Evolutionary conservation across 306 rosid species (phyloP).

Genomic region (Dryas octopetala): DNA sequence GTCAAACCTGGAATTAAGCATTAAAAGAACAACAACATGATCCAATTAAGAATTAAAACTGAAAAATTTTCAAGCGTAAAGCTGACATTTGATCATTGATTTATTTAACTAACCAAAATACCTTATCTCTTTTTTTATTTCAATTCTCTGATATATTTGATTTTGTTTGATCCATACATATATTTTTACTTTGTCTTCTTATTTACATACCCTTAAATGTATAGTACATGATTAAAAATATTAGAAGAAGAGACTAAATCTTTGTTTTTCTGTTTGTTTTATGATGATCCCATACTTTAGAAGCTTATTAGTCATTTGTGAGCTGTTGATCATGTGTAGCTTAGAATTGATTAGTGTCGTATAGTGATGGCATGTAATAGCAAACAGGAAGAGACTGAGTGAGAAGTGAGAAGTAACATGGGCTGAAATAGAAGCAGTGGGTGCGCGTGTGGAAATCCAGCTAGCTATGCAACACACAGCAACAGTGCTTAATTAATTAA

Average conservation of each 20-base stretch:
- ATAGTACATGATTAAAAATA: no score
- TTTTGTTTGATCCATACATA: no score
- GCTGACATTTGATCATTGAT: not conserved
- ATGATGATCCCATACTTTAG: not conserved
- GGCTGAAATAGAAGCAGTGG: no score
- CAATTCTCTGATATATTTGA: no score
- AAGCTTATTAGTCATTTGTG: not conserved
- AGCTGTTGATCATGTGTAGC: conserved; percentile 2
- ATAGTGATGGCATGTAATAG: not conserved
- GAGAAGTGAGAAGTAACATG: no score
- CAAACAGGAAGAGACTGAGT: no score
- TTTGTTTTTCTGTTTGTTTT: not conserved
- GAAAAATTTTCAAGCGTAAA: not conserved
- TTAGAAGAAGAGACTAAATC: no score
- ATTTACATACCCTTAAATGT: no score
- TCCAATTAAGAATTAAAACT: not conserved
- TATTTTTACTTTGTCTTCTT: no score
- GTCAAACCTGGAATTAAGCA: not conserved
- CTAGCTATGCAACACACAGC: not conserved
- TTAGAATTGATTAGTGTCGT: conserved; percentile 1
- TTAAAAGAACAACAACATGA: not conserved
- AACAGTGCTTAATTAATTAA: no score
- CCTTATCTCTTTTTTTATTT: not conserved
- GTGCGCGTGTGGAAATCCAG: conserved; percentile 3
- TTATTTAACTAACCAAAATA: not conserved